Base-by-base conservation (phyloP, 1,139 yeast genomes). In the Ashbya aceris region DNA sequence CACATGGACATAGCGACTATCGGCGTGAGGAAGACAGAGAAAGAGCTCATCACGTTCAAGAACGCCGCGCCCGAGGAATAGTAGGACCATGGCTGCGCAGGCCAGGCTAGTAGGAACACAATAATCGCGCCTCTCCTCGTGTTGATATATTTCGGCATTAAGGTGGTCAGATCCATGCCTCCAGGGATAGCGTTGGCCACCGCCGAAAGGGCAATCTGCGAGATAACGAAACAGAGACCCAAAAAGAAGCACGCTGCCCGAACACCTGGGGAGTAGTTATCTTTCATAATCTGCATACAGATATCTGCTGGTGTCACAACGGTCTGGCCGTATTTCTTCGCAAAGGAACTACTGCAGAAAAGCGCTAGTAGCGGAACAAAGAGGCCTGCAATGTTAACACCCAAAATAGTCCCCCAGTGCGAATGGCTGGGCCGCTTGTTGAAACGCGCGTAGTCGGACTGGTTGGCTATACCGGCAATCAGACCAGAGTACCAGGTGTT, bases 381-480 rank as follows among this genome's bases (percentile, higher is more conserved):
- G 27, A 66, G 58, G 23, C 69, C 70, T 17, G 61, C 49, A 13
- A 61, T 43, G 42, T 54, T 53, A 38, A 60, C 54, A 40, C 64
- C 56, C 30, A 61, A 41, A 45, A 58, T 38, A 31, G 55, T 45
- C 46, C 66, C 62, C 42, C 44, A 20, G 27, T 48, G 36, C 1
- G 55, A 48, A 36, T 54, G 50, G 38, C 45, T 51, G 30, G 46
- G 47, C 20, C 53, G 44, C 12, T 48, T 45, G 26, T 64, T 61
- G 54, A 69, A 71, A 45, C 76, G 55, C 4, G 74, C 60, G 47
- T 58, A 71, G 50, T 71, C 76, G 32, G 70, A 54, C 46, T 68
- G 70, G 50, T 71, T 71, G 26, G 73, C 60, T 27, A 67, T 56
- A 44, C 62, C 70, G 1, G 71, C 61, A 11, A 68, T 56, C 11